phyloP scores from a whole-genome alignment of 2,329 filamentous ascomycete genomes.

The Fusarium illudens region DNA sequence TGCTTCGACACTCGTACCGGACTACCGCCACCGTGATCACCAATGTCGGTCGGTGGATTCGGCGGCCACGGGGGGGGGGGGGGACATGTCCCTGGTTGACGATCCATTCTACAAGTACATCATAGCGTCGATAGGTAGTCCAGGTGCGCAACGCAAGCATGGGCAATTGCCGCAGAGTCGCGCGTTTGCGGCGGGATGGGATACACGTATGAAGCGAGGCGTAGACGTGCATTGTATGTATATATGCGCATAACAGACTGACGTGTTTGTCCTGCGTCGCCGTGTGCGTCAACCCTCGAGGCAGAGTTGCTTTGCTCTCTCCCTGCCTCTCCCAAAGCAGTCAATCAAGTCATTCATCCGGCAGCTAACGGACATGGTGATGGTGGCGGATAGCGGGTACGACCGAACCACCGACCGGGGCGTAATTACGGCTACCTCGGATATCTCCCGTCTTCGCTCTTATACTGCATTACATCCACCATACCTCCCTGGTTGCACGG shows the following conservation, averaged over 20 bases:
- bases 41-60: conserved; percentile 27
- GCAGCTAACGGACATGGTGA: too few species aligned
- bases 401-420: conserved; percentile 29
- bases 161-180: conserved; percentile 1
- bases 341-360: background rate
- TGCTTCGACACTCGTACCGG: background rate
- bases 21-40: conserved; percentile 31
- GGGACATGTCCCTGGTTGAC: conserved; percentile 24
- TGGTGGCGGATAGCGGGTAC: conserved; percentile 25
- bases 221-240: background rate
- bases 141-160: background rate
- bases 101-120: conserved; percentile 33
- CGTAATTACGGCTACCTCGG: conserved; percentile 42
- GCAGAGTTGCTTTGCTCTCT: background rate
- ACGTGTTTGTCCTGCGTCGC: background rate
- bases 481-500: background rate
- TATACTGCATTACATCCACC: too few species aligned
- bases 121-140: conserved; percentile 1
- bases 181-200: background rate
- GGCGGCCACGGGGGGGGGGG: conserved; percentile 11
- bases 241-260: background rate
- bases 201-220: background rate
- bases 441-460: conserved; percentile 17
- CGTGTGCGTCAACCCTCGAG: background rate
- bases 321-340: background rate